Percentiles rank a stretch among this genome's conserved stretches.
These are phyloP conservation scores for Lagerstroemia speciosa DNA, from an alignment of 345 rosid genomes.

Conservation along the genomic window DNA sequence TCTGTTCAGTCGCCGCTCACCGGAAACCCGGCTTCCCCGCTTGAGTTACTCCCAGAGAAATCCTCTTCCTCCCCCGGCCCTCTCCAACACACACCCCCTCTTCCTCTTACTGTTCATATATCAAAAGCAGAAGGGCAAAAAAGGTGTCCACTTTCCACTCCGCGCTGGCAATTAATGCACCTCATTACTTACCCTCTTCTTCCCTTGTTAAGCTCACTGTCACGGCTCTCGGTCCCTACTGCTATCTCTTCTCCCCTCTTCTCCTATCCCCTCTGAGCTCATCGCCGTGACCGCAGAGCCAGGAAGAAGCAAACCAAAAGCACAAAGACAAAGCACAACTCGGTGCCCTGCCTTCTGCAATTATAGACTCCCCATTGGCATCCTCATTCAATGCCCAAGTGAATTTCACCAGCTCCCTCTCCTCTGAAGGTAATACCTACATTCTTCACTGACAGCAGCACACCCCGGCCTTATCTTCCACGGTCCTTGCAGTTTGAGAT, in stretches of 20 bases:
- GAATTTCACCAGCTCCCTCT: neutral
- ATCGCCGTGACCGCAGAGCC: neutral
- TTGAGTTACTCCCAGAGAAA: constrained; percentile 5
- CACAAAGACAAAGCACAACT: neutral
- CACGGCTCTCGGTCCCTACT: neutral
- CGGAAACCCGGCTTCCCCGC: neutral
- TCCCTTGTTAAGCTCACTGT: neutral
- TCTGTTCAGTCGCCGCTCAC: neutral
- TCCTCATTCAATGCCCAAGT: neutral
- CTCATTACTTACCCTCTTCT: constrained; percentile 4
- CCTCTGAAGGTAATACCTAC: neutral
- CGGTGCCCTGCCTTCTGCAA: neutral
- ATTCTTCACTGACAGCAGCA: neutral
- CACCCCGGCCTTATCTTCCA: neutral
- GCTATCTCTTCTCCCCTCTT: neutral
- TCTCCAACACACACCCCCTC: neutral
- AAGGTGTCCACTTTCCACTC: neutral
- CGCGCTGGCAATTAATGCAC: constrained; percentile 6
- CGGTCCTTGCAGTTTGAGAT: neutral
- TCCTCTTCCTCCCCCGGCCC: neutral
- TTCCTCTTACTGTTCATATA: neutral
- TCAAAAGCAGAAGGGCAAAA: constrained; percentile 1
- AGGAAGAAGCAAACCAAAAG: neutral
- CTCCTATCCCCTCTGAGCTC: neutral
- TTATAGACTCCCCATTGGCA: neutral